These are phyloP conservation scores for Trichophyton benhamiae DNA, from an alignment of 2,329 filamentous ascomycete genomes.

Conservation along the genomic window DNA sequence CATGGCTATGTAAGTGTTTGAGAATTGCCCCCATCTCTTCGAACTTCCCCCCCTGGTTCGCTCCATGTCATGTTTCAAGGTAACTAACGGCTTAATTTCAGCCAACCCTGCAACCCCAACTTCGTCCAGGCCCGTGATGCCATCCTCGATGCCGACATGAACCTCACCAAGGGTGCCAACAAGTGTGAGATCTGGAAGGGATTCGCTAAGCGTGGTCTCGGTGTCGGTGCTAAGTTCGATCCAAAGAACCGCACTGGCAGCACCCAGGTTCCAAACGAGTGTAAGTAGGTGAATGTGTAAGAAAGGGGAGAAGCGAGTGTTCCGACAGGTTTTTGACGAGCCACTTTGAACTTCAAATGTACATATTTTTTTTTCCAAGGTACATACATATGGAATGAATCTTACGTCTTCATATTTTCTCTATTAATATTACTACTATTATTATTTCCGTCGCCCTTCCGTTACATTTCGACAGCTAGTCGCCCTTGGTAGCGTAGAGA, in stretches of 20 bases:
- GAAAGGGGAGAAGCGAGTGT: too few species aligned
- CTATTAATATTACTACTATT: neutral
- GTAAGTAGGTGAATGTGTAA: neutral
- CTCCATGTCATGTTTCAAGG: neutral
- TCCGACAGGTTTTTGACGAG: neutral
- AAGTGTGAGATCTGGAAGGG: conserved; percentile 12
- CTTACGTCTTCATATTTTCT: neutral
- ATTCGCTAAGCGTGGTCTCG: conserved; percentile 12
- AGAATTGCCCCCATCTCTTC: neutral
- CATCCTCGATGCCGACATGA: conserved; percentile 11
- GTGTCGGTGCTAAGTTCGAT: neutral
- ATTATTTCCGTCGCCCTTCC: too few species aligned
- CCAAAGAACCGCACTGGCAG: neutral
- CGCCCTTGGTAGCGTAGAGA: neutral
- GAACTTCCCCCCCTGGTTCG: neutral
- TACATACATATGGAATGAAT: neutral
- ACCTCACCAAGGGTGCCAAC: conserved; percentile 10
- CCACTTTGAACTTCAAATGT: neutral
- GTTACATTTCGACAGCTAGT: too few species aligned
- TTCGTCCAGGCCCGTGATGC: conserved; percentile 13
- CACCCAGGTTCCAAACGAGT: neutral
- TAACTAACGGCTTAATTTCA: conserved; percentile 1
- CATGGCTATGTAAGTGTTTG: conserved; percentile 11
- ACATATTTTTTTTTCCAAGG: neutral
- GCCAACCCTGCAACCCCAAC: conserved; percentile 12